Evolutionary conservation across 1,284 basidiomycete species (phyloP).

Genomic region (Lentinula novae-zelandiae): DNA sequence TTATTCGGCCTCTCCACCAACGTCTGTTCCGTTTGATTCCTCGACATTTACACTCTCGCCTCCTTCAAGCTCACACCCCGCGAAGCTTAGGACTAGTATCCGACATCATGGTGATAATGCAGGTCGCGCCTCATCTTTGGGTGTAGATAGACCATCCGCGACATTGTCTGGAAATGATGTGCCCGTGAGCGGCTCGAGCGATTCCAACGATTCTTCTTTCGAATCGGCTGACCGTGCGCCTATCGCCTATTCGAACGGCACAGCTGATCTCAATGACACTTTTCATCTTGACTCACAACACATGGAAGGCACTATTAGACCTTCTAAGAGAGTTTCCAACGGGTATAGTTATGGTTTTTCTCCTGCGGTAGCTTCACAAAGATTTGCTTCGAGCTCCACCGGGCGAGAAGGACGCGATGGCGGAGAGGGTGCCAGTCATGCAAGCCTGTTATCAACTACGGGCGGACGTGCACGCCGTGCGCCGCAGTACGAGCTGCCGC

Average conservation of each 20-base stretch:
- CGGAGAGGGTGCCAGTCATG: neutral
- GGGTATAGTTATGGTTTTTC: conserved; percentile 2
- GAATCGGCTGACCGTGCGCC: neutral
- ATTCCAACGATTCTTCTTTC: neutral
- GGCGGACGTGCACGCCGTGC: neutral
- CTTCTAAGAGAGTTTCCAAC: conserved; percentile 4
- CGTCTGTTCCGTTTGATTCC: neutral
- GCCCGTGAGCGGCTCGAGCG: neutral
- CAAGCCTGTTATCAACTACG: neutral
- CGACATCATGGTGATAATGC: neutral
- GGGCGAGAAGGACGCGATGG: neutral
- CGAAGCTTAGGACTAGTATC: neutral
- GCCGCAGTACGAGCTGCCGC: neutral
- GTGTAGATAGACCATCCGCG: neutral
- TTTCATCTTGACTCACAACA: conserved; percentile 4
- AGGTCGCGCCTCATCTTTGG: neutral
- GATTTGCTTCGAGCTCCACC: neutral
- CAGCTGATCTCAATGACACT: conserved; percentile 1
- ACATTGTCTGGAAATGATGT: neutral
- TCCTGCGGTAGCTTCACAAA: neutral
- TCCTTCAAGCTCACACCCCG: neutral
- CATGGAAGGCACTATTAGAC: conserved; percentile 12
- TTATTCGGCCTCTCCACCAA: neutral
- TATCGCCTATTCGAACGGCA: neutral
- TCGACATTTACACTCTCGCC: neutral